A percentile compares a stretch with the other conserved stretches of the same genome.
Conservation (phyloP, 305 asterid species). For the Fraxinus angustifolia region DNA sequence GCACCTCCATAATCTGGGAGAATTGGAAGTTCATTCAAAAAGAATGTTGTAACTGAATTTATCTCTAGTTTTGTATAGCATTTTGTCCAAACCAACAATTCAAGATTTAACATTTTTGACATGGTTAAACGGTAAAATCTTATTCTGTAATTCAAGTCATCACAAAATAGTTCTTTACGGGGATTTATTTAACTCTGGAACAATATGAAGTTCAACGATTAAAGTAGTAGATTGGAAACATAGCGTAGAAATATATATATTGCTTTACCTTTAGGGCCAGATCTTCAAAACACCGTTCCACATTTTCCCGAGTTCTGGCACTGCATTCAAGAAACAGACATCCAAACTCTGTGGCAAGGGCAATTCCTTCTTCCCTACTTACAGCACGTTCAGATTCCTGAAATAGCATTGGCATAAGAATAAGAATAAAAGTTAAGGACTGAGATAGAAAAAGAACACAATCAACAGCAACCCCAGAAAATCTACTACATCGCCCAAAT, state of each 20-base stretch:
- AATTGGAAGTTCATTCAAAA: neutral
- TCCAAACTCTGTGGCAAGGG: slow-evolving; percentile 79
- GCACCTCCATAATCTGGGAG: slow-evolving; percentile 90
- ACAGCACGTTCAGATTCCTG: slow-evolving; percentile 87
- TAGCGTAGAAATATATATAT: neutral
- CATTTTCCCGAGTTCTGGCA: slow-evolving; percentile 83
- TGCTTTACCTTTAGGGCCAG: slow-evolving; percentile 61
- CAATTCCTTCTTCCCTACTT: slow-evolving; percentile 75
- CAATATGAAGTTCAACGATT: neutral
- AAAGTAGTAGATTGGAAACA: neutral
- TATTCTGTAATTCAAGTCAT: neutral
- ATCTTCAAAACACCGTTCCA: slow-evolving; percentile 74
- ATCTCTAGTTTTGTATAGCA: neutral
- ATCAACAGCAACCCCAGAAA: neutral
- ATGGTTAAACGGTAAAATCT: neutral
- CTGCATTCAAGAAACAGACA: slow-evolving; percentile 76
- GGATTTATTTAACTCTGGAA: neutral
- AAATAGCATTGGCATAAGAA: neutral
- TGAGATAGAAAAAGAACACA: neutral
- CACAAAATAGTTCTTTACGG: neutral
- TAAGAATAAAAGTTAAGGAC: neutral
- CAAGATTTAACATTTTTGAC: neutral
- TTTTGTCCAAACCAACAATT: neutral
- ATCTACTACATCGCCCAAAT: neutral
- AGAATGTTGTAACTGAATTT: neutral